Percentiles rank a stretch among this genome's conserved stretches.
These are phyloP conservation scores for Zoysia pacifica DNA, from an alignment of 176 grass and related monocot species.

Conservation along the genomic window DNA sequence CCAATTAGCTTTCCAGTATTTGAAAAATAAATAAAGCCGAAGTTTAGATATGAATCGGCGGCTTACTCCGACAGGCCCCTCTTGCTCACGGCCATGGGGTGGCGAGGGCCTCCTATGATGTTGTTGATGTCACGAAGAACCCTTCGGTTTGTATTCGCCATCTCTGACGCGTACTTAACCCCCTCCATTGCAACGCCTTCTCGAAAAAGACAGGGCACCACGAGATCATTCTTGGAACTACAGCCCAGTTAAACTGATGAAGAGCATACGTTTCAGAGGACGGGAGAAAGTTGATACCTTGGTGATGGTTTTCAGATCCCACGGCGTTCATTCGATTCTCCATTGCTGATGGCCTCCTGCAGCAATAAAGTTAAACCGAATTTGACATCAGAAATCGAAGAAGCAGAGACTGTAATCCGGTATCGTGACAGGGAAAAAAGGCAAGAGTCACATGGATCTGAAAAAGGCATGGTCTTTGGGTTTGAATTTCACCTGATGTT, in stretches of 20 bases:
- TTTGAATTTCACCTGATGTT: constrained; percentile 16
- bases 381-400: constrained; percentile 21
- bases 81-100: constrained; percentile 56
- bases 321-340: constrained; percentile 37
- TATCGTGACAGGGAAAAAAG: neutral
- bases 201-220: neutral
- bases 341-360: constrained; percentile 40
- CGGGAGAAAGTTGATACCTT: constrained; percentile 23
- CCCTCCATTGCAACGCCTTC: constrained; percentile 62
- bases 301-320: constrained; percentile 32
- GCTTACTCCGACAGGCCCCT: constrained; percentile 49
- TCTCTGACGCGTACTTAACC: constrained; percentile 46
- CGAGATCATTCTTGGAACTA: neutral
- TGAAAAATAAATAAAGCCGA: neutral
- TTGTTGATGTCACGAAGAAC: constrained; percentile 67
- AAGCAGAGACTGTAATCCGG: neutral
- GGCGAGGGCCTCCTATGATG: constrained; percentile 42
- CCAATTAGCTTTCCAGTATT: constrained; percentile 26
- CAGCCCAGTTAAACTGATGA: too few species aligned
- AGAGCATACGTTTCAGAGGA: neutral
- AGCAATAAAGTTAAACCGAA: constrained; percentile 26
- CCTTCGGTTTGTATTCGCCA: constrained; percentile 47
- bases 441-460: constrained; percentile 16
- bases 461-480: neutral
- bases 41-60: neutral